These are phyloP conservation scores for Citrullus colocynthis DNA, from an alignment of 306 rosid genomes.

Conservation along the genomic window DNA sequence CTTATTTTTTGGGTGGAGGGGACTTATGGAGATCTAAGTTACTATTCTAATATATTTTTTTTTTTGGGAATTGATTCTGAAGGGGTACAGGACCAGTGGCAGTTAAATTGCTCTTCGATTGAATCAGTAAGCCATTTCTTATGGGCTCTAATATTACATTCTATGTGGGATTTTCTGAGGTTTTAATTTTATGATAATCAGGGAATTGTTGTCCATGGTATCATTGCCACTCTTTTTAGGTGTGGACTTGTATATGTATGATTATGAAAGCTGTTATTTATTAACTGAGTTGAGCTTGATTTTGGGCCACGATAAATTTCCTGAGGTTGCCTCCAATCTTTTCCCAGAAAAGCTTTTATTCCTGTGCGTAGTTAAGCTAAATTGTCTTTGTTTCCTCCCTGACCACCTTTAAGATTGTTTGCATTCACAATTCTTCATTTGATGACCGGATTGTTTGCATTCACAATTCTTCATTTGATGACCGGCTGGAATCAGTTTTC, in stretches of 20 bases:
- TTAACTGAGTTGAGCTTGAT: not conserved
- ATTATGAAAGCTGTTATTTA: not conserved
- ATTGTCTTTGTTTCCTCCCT: not conserved
- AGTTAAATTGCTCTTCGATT: conserved; percentile 10
- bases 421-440: not conserved
- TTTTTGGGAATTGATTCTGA: not conserved
- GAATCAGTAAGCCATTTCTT: conserved; percentile 14
- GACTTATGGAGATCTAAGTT: not conserved
- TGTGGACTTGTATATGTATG: not conserved
- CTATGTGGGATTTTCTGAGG: not conserved
- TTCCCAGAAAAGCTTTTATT: not conserved
- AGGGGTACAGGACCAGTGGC: conserved; percentile 4
- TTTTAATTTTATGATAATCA: not conserved
- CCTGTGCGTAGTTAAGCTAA: not conserved
- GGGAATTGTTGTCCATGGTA: not conserved
- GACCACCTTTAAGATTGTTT: not conserved
- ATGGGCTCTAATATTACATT: not conserved
- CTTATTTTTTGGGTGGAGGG: not conserved
- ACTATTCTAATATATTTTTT: too few relatives aligned
- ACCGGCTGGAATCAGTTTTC: not conserved
- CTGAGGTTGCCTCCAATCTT: not conserved
- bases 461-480: not conserved
- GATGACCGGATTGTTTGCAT: not conserved
- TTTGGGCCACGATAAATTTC: not conserved
- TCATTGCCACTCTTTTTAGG: not conserved